Evolutionary conservation across 129 eudicot genomes (phyloP), one percentile per base, ranked within the genome.

Genomic region (Pittosporum tobira): DNA sequence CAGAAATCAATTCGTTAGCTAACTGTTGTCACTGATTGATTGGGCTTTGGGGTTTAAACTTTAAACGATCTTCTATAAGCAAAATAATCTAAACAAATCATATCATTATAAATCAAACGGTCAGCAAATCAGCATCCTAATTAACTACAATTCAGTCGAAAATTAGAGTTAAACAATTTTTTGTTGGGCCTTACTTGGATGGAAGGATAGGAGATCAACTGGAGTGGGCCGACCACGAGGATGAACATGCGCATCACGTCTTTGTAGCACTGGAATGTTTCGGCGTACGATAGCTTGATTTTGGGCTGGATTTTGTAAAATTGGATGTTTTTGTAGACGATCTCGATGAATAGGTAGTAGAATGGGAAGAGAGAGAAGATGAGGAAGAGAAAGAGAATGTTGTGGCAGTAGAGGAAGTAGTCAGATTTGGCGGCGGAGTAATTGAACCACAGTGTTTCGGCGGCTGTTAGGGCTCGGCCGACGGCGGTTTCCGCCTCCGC

Each of bases 401-500:
- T 88, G 78, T 88, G 96, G 71, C 94, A 88, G 77, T 77, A 88
- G 28, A 88, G 82, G 63, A 72, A 74, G 87, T 84, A 84, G 50
- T 88, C 94, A 9, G 94, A 88, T 66, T 82, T 88, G 64, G 71
- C 51, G 65, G 88, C 83, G 21, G 96, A 52, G 94, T 88, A 88
- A n/a, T 82, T 81, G 57, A 88, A 59, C 96, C 96, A 88, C 0
- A 81, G 44, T 26, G 88, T 70, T 72, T 88, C 94, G 5, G 83
- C 71, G 61, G 76, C 11, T 38, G 95, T 81, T 13, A 88, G 75
- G 62, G 83, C 21, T 22, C 96, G 76, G 76, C 77, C 77, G 47
- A 88, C 19, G 73, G 85, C 73, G 64, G 83, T 21, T 20, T 75
- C 88, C 15, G 96, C 96, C 47, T 68, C 91, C 0, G 34, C 29